Evolutionary conservation across 2,329 filamentous ascomycete genomes (phyloP).

Genomic region (Venturia aucupariae): DNA sequence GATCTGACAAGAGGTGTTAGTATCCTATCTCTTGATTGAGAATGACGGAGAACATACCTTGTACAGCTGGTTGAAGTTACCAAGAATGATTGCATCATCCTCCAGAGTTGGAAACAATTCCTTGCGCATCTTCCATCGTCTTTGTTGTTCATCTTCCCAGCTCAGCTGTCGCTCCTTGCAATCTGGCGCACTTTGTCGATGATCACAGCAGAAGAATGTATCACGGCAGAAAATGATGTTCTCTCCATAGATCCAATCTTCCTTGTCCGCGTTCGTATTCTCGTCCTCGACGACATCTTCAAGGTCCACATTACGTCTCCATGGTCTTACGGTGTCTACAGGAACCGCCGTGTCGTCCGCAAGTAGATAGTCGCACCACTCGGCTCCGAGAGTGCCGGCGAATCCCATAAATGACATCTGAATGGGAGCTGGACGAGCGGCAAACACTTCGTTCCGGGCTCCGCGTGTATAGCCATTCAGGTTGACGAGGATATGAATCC

Average conservation of each 20-base stretch:
- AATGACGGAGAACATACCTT: slow-evolving; percentile 59
- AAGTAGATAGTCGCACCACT: slow-evolving; percentile 97
- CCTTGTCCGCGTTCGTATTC: slow-evolving; percentile 58
- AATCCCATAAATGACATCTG: slow-evolving; percentile 99
- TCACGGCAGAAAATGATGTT: slow-evolving; percentile 92
- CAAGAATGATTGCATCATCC: slow-evolving; percentile 81
- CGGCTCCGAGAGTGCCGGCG: slow-evolving; percentile 86
- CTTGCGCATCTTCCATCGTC: slow-evolving; percentile 87
- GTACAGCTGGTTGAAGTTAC: slow-evolving; percentile 98
- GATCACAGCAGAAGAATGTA: slow-evolving; percentile 97
- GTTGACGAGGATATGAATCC: slow-evolving; percentile 91
- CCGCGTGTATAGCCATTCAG: slow-evolving; percentile 97
- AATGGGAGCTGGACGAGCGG: slow-evolving; percentile 84
- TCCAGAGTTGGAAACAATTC: slow-evolving; percentile 76
- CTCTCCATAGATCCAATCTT: slow-evolving; percentile 90
- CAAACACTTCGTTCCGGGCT: slow-evolving; percentile 95
- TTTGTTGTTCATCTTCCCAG: slow-evolving; percentile 75
- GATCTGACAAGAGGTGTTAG: too few species aligned
- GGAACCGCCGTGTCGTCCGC: slow-evolving; percentile 86
- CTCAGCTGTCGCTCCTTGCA: slow-evolving; percentile 50
- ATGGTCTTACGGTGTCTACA: slow-evolving; percentile 67
- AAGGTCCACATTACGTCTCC: slow-evolving; percentile 63
- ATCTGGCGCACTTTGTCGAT: slow-evolving; percentile 79
- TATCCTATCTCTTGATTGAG: too few species aligned
- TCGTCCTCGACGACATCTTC: slow-evolving; percentile 55